phyloP scores from a whole-genome alignment of 208 protist genomes.

The Trypanosoma congolense region DNA sequence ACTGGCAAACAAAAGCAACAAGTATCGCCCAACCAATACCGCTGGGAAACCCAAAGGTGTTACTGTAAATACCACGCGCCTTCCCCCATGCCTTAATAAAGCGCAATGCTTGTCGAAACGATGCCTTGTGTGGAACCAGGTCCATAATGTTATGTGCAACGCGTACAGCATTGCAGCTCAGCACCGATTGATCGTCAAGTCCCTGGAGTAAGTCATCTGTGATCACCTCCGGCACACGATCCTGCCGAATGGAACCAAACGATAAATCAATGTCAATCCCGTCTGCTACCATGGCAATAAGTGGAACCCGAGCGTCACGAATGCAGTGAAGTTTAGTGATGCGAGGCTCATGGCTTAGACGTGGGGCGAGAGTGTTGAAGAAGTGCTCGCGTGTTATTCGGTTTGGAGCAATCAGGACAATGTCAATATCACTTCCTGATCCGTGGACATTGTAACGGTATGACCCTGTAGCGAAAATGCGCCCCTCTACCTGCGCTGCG shows the following conservation, averaged over 20 bases:
- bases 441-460: conserved; percentile 98
- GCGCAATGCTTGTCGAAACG: conserved; percentile 93
- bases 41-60: conserved; percentile 95
- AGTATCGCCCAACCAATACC: conserved; percentile 97
- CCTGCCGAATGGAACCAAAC: conserved; percentile 89
- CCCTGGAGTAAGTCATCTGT: conserved; percentile 90
- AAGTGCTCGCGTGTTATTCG: conserved; percentile 92
- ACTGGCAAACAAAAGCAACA: conserved; percentile 95
- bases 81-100: conserved; percentile 97
- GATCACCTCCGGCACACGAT: conserved; percentile 90
- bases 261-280: conserved; percentile 96
- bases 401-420: conserved; percentile 91
- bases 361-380: conserved; percentile 87
- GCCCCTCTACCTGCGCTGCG: conserved; percentile 81
- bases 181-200: conserved; percentile 91
- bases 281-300: conserved; percentile 95
- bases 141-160: conserved; percentile 96
- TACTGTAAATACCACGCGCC: conserved; percentile 93
- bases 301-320: conserved; percentile 92
- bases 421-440: conserved; percentile 96
- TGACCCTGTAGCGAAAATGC: conserved; percentile 97
- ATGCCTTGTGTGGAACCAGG: conserved; percentile 93
- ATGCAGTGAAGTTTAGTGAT: conserved; percentile 88
- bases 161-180: conserved; percentile 94
- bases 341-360: conserved; percentile 70